Conservation (phyloP, 148 eudicot species). For the Rhododendron simsii region DNA sequence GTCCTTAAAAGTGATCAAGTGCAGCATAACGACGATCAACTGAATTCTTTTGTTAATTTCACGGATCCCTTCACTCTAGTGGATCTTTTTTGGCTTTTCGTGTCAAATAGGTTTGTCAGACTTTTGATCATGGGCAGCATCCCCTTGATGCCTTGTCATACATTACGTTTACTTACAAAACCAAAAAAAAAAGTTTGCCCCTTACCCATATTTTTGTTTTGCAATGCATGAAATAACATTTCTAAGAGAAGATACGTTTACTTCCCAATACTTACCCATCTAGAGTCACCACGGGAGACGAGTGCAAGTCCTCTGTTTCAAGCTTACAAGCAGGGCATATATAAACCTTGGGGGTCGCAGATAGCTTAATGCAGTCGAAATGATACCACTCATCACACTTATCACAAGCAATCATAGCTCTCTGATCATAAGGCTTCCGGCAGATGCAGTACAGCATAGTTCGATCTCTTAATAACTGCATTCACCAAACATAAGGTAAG, state of each 20-base stretch:
- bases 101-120: background rate
- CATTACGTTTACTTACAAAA: background rate
- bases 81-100: background rate
- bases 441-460: constrained; percentile 95
- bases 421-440: constrained; percentile 83
- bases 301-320: constrained; percentile 28
- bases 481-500: background rate
- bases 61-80: background rate
- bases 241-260: background rate
- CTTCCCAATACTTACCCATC: constrained; percentile 45
- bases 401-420: constrained; percentile 96
- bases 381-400: constrained; percentile 99
- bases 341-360: constrained; percentile 65
- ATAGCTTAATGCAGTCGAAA: constrained; percentile 77
- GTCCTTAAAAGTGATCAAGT: background rate
- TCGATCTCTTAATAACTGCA: constrained; percentile 75
- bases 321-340: constrained; percentile 88
- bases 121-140: background rate
- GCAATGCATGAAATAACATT: background rate
- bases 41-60: background rate
- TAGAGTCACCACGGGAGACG: constrained; percentile 23
- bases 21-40: background rate
- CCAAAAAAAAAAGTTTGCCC: background rate
- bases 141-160: background rate
- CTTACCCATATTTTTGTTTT: background rate